Conservation (phyloP, 352 stramenopile species). For the Globisporangium spiculum region DNA sequence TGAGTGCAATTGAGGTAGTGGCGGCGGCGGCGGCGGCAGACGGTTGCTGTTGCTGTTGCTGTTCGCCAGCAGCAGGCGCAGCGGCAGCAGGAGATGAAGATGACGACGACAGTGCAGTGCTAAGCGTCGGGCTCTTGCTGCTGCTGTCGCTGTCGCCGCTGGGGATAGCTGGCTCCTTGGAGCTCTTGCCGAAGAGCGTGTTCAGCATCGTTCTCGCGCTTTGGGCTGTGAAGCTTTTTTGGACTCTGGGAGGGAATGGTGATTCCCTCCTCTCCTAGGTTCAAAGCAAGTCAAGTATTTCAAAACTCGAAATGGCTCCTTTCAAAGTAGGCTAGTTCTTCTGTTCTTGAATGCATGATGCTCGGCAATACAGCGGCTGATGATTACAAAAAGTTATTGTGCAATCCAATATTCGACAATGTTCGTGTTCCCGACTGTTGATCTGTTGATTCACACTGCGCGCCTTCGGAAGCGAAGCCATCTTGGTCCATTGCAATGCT, state of each 20-base stretch:
- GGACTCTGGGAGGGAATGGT: background rate
- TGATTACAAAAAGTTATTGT: too few species aligned
- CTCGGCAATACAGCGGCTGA: too few species aligned
- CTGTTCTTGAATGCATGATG: too few species aligned
- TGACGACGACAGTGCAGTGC: background rate
- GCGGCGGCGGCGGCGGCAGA: too few species aligned
- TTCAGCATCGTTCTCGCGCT: constrained; percentile 20
- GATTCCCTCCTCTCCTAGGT: background rate
- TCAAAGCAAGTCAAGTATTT: too few species aligned
- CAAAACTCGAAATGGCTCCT: too few species aligned
- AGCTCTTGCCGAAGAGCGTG: constrained; percentile 25
- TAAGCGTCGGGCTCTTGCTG: background rate
- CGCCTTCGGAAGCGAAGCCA: too few species aligned
- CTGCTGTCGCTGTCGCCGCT: background rate
- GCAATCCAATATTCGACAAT: too few species aligned
- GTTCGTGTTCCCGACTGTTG: too few species aligned
- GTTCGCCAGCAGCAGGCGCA: background rate
- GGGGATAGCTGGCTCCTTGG: background rate
- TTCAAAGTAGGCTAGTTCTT: too few species aligned
- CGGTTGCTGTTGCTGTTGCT: background rate
- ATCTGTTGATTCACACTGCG: too few species aligned
- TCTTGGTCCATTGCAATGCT: too few species aligned
- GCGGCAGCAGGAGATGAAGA: background rate
- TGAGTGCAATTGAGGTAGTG: background rate
- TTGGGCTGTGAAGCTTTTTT: background rate